Evolutionary conservation across 768 basidiomycete species (phyloP).

Genomic region (Termitomyces sp.): DNA sequence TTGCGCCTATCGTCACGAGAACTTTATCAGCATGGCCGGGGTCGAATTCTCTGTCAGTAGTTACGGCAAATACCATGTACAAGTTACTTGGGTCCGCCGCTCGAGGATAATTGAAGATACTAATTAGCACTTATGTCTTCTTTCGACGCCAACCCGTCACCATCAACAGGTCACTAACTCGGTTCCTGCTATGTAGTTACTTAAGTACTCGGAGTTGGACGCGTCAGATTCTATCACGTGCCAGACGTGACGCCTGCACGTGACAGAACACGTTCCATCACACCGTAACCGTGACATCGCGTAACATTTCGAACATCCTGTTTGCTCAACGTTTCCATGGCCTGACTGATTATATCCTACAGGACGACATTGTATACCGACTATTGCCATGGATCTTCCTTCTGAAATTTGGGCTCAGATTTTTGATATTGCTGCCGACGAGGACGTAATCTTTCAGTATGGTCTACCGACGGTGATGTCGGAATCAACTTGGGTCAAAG

Average conservation of each 20-base stretch:
- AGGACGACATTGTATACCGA: neutral
- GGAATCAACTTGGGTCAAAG: slow-evolving; percentile 62
- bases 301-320: neutral
- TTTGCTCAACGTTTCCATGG: neutral
- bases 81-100: neutral
- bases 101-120: neutral
- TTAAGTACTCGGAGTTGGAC: no score
- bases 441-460: slow-evolving; percentile 63
- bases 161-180: neutral
- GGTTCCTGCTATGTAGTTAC: no score
- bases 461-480: slow-evolving; percentile 61
- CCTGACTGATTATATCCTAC: neutral
- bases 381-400: slow-evolving; percentile 40
- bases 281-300: neutral
- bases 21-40: neutral
- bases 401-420: slow-evolving; percentile 69
- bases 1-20: neutral
- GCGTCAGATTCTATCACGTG: neutral
- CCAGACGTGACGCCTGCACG: neutral
- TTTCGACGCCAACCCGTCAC: no score
- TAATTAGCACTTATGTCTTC: neutral
- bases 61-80: neutral
- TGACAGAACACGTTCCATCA: slow-evolving; percentile 1
- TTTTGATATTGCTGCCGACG: slow-evolving; percentile 68
- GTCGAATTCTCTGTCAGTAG: neutral